Conservation (phyloP, 805 yeast genomes). For the Lipomyces spencermartinsiae region DNA sequence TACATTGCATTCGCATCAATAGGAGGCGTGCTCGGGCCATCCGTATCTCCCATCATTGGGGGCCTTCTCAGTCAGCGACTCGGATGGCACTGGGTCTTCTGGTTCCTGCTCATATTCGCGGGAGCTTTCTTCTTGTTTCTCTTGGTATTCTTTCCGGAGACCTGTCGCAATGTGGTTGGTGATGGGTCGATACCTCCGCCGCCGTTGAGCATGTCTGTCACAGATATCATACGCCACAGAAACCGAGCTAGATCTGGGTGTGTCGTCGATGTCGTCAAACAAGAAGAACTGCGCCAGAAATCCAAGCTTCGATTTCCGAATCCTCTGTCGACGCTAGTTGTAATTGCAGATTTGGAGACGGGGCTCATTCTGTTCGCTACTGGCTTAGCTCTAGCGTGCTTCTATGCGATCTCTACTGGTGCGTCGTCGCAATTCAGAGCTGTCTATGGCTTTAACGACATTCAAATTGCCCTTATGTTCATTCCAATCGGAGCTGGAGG, state of each 20-base stretch:
- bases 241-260: background rate
- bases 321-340: slow-evolving; percentile 10
- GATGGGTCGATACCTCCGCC: slow-evolving; percentile 61
- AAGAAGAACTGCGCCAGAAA: background rate
- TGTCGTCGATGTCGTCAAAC: background rate
- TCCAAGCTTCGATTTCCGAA: slow-evolving; percentile 10
- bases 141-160: slow-evolving; percentile 68
- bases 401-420: slow-evolving; percentile 11
- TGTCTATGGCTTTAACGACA: slow-evolving; percentile 8
- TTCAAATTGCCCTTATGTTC: slow-evolving; percentile 16
- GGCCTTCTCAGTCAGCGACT: slow-evolving; percentile 54
- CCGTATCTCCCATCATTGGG: slow-evolving; percentile 77
- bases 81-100: slow-evolving; percentile 79
- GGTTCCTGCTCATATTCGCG: slow-evolving; percentile 74
- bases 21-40: slow-evolving; percentile 70
- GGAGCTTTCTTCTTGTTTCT: slow-evolving; percentile 51
- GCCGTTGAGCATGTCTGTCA: background rate
- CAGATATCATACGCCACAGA: slow-evolving; percentile 9
- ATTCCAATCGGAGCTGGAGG: slow-evolving; percentile 24
- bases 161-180: slow-evolving; percentile 73
- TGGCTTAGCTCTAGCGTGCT: slow-evolving; percentile 1
- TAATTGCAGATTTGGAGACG: slow-evolving; percentile 9
- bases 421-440: slow-evolving; percentile 4
- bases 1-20: slow-evolving; percentile 71
- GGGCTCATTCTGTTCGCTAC: background rate